These are phyloP conservation scores for Daldinia eschscholtzii DNA, from an alignment of 2,329 filamentous ascomycete genomes.

Conservation along the genomic window DNA sequence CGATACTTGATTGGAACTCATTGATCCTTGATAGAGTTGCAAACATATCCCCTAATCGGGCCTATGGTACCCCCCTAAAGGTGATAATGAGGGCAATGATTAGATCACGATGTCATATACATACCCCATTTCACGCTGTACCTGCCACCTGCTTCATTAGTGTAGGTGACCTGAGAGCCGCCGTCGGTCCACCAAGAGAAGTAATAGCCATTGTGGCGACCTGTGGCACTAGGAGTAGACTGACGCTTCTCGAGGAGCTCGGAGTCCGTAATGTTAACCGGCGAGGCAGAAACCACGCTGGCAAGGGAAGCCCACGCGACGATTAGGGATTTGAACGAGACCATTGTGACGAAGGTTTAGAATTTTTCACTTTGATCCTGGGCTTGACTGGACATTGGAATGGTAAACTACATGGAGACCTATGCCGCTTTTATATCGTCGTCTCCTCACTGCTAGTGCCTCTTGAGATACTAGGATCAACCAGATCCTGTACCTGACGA, in stretches of 20 bases:
- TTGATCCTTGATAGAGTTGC: not conserved
- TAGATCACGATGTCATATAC: not conserved
- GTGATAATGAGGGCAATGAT: not conserved
- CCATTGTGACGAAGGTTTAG: slow-evolving; percentile 52
- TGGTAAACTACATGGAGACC: not conserved
- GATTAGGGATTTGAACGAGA: slow-evolving; percentile 57
- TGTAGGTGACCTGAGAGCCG: slow-evolving; percentile 64
- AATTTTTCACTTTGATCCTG: not conserved
- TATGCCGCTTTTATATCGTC: slow-evolving; percentile 12
- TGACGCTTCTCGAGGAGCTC: slow-evolving; percentile 47
- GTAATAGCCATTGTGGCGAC: slow-evolving; percentile 69
- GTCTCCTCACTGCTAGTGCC: not conserved
- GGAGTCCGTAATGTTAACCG: slow-evolving; percentile 54
- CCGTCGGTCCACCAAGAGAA: slow-evolving; percentile 72
- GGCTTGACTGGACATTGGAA: not conserved
- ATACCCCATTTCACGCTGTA: slow-evolving; percentile 60
- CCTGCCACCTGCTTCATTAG: slow-evolving; percentile 63
- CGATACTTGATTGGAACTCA: not conserved
- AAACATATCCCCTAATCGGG: not conserved
- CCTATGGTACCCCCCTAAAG: not conserved
- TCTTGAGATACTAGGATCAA: not conserved
- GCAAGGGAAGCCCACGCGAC: slow-evolving; percentile 53
- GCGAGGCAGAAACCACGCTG: slow-evolving; percentile 53
- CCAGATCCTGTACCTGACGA: slow-evolving; percentile 8
- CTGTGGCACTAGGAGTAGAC: slow-evolving; percentile 60